Percentiles rank a stretch among this genome's conserved stretches.
phyloP scores from a whole-genome alignment of 306 rosid species.

The Begonia peltatifolia region DNA sequence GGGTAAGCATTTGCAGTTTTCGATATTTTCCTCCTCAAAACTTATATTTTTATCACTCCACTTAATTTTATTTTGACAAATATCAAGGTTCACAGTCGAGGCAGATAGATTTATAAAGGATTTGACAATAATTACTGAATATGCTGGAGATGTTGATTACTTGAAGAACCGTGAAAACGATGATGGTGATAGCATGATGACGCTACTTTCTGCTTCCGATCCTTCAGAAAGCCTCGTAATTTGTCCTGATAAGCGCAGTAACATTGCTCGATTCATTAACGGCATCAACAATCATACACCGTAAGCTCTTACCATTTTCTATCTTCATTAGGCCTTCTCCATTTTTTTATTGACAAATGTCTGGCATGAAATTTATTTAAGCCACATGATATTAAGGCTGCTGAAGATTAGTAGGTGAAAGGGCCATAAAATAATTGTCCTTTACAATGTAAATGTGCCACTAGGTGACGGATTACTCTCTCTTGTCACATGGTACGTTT shows the following conservation, averaged over 20 bases:
- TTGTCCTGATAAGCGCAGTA: slow-evolving; percentile 79
- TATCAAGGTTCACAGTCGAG: slow-evolving; percentile 77
- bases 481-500: too few relatives aligned
- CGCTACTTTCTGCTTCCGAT: slow-evolving; percentile 57
- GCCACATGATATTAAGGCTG: too few relatives aligned
- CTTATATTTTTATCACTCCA: neutral
- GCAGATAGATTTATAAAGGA: slow-evolving; percentile 76
- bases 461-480: too few relatives aligned
- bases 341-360: too few relatives aligned
- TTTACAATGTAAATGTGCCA: too few relatives aligned
- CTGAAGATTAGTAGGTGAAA: too few relatives aligned
- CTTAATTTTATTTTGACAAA: neutral
- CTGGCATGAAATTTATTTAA: neutral
- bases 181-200: slow-evolving; percentile 96
- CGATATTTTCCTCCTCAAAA: neutral
- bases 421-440: too few relatives aligned
- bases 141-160: slow-evolving; percentile 88
- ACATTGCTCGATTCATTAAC: slow-evolving; percentile 84
- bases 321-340: neutral
- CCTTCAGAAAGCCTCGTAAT: slow-evolving; percentile 65
- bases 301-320: slow-evolving; percentile 37
- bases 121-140: slow-evolving; percentile 83
- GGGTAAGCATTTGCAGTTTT: slow-evolving; percentile 36
- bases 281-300: slow-evolving; percentile 85
- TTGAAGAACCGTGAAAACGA: slow-evolving; percentile 70